Percentiles rank a stretch among this genome's conserved stretches.
Evolutionary conservation across 768 basidiomycete genomes (phyloP).

Genomic region (Asterophora lycoperdoides): DNA sequence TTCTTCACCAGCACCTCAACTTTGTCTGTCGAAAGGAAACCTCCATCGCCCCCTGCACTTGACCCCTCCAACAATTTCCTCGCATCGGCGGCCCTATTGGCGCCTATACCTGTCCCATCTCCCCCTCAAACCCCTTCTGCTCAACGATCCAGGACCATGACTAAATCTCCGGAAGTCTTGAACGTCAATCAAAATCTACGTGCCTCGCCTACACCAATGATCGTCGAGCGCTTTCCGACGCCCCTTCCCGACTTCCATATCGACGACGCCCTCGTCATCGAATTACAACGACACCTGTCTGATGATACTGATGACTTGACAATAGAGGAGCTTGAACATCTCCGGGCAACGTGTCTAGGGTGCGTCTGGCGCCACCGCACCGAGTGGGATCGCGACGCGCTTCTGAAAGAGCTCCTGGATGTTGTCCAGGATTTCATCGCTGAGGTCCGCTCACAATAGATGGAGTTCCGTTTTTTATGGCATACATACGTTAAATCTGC

Average conservation of each 20-base stretch:
- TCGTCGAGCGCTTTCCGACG: slow-evolving; percentile 58
- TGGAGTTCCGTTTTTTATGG: not conserved
- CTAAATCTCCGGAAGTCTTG: slow-evolving; percentile 18
- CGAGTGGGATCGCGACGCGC: slow-evolving; percentile 76
- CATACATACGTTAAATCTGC: slow-evolving; percentile 2
- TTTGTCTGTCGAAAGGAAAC: slow-evolving; percentile 3
- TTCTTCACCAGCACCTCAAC: slow-evolving; percentile 17
- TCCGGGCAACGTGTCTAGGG: slow-evolving; percentile 79
- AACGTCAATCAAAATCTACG: not conserved
- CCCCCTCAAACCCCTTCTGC: slow-evolving; percentile 19
- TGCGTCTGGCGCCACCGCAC: slow-evolving; percentile 77
- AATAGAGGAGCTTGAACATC: slow-evolving; percentile 90
- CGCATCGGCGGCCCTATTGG: slow-evolving; percentile 4
- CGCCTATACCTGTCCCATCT: slow-evolving; percentile 18
- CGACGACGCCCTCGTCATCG: slow-evolving; percentile 42
- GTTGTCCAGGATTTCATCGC: slow-evolving; percentile 62
- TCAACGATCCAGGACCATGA: slow-evolving; percentile 8
- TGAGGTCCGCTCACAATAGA: slow-evolving; percentile 42
- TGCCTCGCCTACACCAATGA: slow-evolving; percentile 36
- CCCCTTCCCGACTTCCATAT: slow-evolving; percentile 78
- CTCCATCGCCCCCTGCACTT: slow-evolving; percentile 5
- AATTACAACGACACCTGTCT: slow-evolving; percentile 47
- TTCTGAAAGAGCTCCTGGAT: slow-evolving; percentile 56
- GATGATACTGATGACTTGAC: slow-evolving; percentile 56
- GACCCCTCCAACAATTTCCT: slow-evolving; percentile 21